phyloP scores from a whole-genome alignment of 164 flowering plant genomes.

The Cinnamomum chago region DNA sequence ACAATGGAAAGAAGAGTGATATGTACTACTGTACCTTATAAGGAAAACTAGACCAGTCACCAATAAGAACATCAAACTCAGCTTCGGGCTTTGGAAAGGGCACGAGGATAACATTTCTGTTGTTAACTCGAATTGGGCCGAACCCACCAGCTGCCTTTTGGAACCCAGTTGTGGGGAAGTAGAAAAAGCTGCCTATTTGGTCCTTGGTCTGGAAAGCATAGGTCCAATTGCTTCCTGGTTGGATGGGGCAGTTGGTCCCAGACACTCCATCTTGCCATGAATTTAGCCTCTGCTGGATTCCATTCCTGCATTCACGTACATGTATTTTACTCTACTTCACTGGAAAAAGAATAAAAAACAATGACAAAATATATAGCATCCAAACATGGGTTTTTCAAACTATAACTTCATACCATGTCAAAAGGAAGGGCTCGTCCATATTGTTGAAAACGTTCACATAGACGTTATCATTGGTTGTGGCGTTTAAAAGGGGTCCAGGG shows the following conservation, averaged over 20 bases:
- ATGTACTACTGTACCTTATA: conserved; percentile 25
- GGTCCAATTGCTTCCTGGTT: conserved; percentile 65
- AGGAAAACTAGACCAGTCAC: conserved; percentile 47
- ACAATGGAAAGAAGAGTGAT: neutral
- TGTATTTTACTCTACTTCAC: too few species aligned
- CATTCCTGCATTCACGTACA: conserved; percentile 45
- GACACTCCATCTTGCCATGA: conserved; percentile 90
- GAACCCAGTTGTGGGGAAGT: conserved; percentile 59
- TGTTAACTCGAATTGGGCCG: conserved; percentile 68
- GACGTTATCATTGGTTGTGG: conserved; percentile 53
- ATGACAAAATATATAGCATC: neutral
- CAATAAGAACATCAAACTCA: conserved; percentile 63
- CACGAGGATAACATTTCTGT: conserved; percentile 42
- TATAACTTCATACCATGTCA: conserved; percentile 48
- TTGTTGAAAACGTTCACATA: conserved; percentile 58
- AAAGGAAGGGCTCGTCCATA: conserved; percentile 54
- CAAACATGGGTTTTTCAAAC: neutral
- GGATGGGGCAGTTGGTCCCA: conserved; percentile 73
- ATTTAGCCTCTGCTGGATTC: conserved; percentile 59
- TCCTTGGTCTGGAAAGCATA: conserved; percentile 61
- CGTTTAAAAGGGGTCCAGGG: conserved; percentile 67
- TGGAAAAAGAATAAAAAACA: too few species aligned
- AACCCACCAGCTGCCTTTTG: conserved; percentile 68
- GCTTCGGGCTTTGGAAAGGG: conserved; percentile 63
- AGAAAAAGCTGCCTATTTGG: conserved; percentile 66